A percentile compares a stretch with the other conserved stretches of the same genome.
Conservation (phyloP, 202 grass and related monocot species). For the Setaria viridis region DNA sequence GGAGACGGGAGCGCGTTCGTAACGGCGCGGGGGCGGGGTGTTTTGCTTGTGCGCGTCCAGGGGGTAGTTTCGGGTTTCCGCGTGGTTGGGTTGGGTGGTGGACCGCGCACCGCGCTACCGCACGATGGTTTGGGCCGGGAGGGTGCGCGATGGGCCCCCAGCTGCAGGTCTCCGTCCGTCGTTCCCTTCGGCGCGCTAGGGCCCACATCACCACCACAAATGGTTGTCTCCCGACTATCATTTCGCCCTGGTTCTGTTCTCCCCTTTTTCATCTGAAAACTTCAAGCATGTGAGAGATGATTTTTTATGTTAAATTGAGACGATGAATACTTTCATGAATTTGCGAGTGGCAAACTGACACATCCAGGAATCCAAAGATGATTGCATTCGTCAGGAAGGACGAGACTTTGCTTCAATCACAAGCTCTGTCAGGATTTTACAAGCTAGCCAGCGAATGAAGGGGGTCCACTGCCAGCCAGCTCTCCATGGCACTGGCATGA, state of each 20-base stretch:
- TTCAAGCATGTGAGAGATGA: neutral
- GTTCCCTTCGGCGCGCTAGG: neutral
- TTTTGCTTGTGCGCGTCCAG: neutral
- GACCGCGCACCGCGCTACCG: neutral
- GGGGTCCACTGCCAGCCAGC: neutral
- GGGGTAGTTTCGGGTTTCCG: constrained; percentile 25
- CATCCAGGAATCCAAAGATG: neutral
- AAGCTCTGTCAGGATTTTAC: constrained; percentile 12
- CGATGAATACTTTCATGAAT: neutral
- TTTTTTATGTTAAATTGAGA: neutral
- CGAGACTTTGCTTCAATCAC: neutral
- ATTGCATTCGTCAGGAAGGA: neutral
- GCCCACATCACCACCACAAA: constrained; percentile 9
- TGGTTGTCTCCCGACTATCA: neutral
- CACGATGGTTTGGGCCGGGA: constrained; percentile 15
- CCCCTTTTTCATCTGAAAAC: no score
- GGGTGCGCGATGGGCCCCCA: constrained; percentile 1
- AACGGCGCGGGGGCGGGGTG: neutral
- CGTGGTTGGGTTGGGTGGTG: neutral
- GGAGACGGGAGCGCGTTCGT: neutral
- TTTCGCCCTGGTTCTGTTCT: neutral
- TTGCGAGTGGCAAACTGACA: neutral
- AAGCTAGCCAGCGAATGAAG: neutral
- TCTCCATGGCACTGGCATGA: neutral
- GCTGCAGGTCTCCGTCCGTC: neutral